A percentile compares a stretch with the other conserved stretches of the same genome.
phyloP scores from a whole-genome alignment of 805 yeast species.

The Nakazawaea peltata region DNA sequence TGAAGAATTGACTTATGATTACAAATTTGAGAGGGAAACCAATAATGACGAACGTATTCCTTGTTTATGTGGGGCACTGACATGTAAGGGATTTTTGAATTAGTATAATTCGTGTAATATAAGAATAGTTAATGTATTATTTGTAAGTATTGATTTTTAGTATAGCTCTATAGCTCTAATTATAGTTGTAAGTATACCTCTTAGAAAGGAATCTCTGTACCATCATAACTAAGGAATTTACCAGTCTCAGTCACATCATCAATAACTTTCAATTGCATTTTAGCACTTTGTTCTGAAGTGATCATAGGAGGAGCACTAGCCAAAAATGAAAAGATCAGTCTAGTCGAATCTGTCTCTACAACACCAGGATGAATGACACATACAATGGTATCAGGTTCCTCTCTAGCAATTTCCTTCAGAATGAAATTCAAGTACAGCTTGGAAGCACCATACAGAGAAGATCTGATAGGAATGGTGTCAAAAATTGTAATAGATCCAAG shows the following conservation, averaged over 20 bases:
- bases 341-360: too few species aligned
- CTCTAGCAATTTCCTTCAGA: too few species aligned
- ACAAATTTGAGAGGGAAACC: conserved; percentile 87
- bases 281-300: background rate
- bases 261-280: background rate
- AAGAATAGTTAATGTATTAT: too few species aligned
- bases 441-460: background rate
- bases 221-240: too few species aligned
- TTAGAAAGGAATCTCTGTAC: too few species aligned
- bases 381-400: too few species aligned
- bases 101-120: conserved; percentile 20
- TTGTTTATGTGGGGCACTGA: conserved; percentile 93
- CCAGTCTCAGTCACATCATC: too few species aligned
- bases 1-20: conserved; percentile 92
- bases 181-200: too few species aligned
- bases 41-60: conserved; percentile 82
- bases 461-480: background rate
- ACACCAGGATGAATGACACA: too few species aligned
- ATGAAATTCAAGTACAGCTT: background rate
- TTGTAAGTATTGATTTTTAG: too few species aligned
- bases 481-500: background rate
- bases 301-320: background rate
- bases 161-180: too few species aligned
- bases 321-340: too few species aligned
- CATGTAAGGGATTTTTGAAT: conserved; percentile 88